Conservation (phyloP, 2,329 filamentous ascomycete species). For the Metarhizium robertsii region DNA sequence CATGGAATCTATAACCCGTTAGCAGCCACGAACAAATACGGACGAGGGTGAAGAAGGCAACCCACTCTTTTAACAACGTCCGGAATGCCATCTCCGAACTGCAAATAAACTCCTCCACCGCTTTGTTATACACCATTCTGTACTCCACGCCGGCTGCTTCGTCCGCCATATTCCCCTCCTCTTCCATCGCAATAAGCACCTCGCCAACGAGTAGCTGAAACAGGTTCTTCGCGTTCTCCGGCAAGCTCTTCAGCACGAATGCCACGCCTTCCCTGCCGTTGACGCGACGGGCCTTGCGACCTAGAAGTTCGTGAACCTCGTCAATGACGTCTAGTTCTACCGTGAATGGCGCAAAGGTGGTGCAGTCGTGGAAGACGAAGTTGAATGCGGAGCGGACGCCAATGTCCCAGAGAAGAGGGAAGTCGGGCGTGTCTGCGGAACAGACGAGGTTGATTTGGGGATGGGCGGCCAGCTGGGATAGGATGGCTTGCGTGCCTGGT, state of each 20-base stretch:
- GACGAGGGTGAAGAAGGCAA: constrained; percentile 8
- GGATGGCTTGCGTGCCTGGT: constrained; percentile 56
- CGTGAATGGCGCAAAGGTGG: constrained; percentile 70
- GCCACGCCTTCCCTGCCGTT: constrained; percentile 86
- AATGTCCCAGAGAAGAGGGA: constrained; percentile 82
- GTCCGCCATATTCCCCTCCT: constrained; percentile 37
- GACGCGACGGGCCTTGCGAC: constrained; percentile 67
- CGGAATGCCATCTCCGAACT: constrained; percentile 94
- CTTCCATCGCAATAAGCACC: constrained; percentile 62
- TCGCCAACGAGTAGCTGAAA: constrained; percentile 81
- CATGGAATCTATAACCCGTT: constrained; percentile 60
- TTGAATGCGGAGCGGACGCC: constrained; percentile 73
- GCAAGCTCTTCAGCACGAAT: constrained; percentile 82
- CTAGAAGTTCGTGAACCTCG: constrained; percentile 79
- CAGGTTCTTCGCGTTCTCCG: constrained; percentile 82
- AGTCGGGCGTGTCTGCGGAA: constrained; percentile 81
- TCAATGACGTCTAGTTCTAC: constrained; percentile 78
- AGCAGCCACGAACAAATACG: constrained; percentile 15
- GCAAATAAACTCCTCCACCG: constrained; percentile 93
- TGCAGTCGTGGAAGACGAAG: constrained; percentile 89
- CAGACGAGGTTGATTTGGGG: constrained; percentile 63
- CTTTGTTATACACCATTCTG: constrained; percentile 84
- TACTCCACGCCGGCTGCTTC: constrained; percentile 72
- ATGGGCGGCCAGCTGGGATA: constrained; percentile 69
- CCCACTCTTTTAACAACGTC: constrained; percentile 83